phyloP scores from a whole-genome alignment of 1,284 basidiomycete genomes.

The Mycena citricolor region DNA sequence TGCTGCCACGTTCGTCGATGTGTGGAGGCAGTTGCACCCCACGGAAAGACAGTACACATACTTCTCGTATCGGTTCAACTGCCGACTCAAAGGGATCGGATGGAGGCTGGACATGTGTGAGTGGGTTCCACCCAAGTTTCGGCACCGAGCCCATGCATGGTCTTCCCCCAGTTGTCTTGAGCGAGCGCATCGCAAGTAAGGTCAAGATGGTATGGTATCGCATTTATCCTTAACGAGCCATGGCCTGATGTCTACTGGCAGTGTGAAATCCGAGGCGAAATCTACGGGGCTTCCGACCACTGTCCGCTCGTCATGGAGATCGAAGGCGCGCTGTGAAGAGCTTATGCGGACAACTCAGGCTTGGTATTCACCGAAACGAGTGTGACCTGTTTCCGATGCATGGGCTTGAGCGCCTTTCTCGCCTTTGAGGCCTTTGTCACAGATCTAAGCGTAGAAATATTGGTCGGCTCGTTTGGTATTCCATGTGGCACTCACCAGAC shows the following conservation, averaged over 20 bases:
- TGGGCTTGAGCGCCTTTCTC: slow-evolving; percentile 91
- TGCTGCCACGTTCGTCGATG: slow-evolving; percentile 64
- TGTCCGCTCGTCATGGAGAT: slow-evolving; percentile 79
- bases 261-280: slow-evolving; percentile 81
- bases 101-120: slow-evolving; percentile 87
- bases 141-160: slow-evolving; percentile 4
- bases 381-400: slow-evolving; percentile 84
- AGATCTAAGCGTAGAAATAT: slow-evolving; percentile 45
- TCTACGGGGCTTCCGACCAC: slow-evolving; percentile 86
- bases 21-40: slow-evolving; percentile 81
- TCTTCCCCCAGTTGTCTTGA: slow-evolving; percentile 59
- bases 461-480: background rate
- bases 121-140: slow-evolving; percentile 30
- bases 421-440: slow-evolving; percentile 80
- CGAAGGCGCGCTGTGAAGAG: slow-evolving; percentile 35
- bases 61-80: slow-evolving; percentile 84
- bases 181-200: slow-evolving; percentile 60
- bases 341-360: too few relatives aligned
- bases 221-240: too few relatives aligned
- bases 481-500: slow-evolving; percentile 49
- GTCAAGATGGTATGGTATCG: slow-evolving; percentile 52
- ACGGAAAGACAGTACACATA: slow-evolving; percentile 75
- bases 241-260: slow-evolving; percentile 22
- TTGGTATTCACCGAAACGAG: slow-evolving; percentile 86
- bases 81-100: slow-evolving; percentile 77